These are phyloP conservation scores for Oryza glumipatula DNA, from an alignment of 176 grass and related monocot species.

Conservation along the genomic window DNA sequence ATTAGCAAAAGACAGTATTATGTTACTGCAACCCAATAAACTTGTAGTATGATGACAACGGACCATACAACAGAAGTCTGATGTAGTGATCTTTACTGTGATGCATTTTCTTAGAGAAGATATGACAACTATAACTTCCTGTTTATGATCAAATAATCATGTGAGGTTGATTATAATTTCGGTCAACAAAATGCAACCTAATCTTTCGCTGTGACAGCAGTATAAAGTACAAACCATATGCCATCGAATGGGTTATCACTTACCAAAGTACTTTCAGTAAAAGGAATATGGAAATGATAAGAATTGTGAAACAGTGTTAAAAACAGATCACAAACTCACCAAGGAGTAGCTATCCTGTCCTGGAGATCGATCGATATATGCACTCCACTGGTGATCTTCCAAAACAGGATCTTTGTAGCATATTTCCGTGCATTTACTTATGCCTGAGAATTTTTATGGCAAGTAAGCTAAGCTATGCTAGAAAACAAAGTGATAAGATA, in stretches of 20 bases:
- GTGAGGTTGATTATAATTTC: not conserved
- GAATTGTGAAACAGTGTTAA: not conserved
- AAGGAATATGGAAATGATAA: not conserved
- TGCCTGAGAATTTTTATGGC: conserved; percentile 53
- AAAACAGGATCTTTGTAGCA: conserved; percentile 95
- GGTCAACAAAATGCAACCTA: not conserved
- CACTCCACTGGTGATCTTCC: conserved; percentile 83
- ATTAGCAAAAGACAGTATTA: not conserved
- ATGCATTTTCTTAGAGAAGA: not conserved
- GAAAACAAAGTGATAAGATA: not conserved
- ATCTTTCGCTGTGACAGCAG: not conserved
- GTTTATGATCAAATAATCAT: not conserved
- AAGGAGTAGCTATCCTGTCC: conserved; percentile 85
- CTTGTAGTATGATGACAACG: not conserved
- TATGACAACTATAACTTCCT: not conserved
- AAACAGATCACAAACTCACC: conserved; percentile 42
- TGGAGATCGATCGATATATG: conserved; percentile 88
- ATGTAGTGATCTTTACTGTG: not conserved
- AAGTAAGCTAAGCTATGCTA: not conserved
- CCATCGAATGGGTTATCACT: not conserved
- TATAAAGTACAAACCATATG: not conserved
- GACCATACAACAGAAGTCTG: not conserved
- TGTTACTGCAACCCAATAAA: not conserved
- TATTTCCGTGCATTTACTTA: conserved; percentile 85
- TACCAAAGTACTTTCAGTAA: not conserved